Evolutionary conservation across 306 rosid species (phyloP).

Genomic region (Leucaena leucocephala): DNA sequence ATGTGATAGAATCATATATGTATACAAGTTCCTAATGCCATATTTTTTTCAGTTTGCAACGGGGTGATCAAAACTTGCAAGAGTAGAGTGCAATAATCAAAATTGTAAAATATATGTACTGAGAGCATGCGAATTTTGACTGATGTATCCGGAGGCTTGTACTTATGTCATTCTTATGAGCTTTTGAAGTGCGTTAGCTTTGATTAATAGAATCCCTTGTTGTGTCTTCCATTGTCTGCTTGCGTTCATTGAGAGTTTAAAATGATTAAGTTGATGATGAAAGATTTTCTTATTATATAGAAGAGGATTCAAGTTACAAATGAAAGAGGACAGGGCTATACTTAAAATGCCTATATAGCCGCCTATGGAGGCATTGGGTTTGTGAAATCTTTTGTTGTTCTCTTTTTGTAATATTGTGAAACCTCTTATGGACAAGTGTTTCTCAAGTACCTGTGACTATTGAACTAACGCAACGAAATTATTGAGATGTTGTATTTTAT

Average conservation of each 20-base stretch:
- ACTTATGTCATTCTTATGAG: background rate
- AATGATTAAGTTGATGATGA: background rate
- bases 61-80: conserved; percentile 12
- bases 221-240: background rate
- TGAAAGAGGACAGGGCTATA: too few relatives aligned
- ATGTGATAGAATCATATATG: conserved; percentile 5
- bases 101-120: conserved; percentile 32
- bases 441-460: background rate
- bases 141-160: conserved; percentile 11
- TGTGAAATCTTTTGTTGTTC: too few relatives aligned
- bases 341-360: too few relatives aligned
- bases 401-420: too few relatives aligned
- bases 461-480: background rate
- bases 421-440: background rate
- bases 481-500: background rate
- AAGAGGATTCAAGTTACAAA: too few relatives aligned
- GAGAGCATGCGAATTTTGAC: conserved; percentile 23
- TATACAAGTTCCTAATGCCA: background rate
- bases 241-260: background rate
- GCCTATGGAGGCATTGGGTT: too few relatives aligned
- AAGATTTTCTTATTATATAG: too few relatives aligned
- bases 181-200: conserved; percentile 3
- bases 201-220: background rate
- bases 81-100: conserved; percentile 17
- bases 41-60: conserved; percentile 18